Base-by-base conservation (phyloP, 768 basidiomycete species). In the Sarcodon sp. region DNA sequence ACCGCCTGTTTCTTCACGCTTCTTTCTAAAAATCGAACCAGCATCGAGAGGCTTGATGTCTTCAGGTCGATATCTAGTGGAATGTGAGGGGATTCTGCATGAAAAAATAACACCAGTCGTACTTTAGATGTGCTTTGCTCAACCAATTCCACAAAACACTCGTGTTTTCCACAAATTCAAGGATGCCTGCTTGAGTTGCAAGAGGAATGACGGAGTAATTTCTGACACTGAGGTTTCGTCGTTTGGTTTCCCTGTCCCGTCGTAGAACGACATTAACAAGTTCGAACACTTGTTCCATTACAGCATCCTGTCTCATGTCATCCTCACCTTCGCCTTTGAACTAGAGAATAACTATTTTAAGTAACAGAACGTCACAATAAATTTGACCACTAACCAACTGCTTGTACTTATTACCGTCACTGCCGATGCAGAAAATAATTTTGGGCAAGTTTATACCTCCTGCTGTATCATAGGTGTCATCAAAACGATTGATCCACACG, bases 221-320 rank as follows among this genome's bases (percentile, higher is more conserved):
- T 15, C 91, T 75, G 48, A 96, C 79, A 37, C 69, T 67, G 18
- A 99, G 69, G 36, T 77, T 66, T 8, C 96, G 80, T 46, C 75
- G 72, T 46, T 73, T 71, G 0, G 92, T 91, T 55, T 87, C 80
- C 33, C 80, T 71, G 61, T 99, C 91, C 13, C 69, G 70, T 2
- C 58, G 58, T 12, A 99, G 72, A 1, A 97, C 73, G 7, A 73
- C 64, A 53, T 98, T 97, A 48, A 92, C 84, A 15, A 98, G 71
- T 15, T 79, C 78, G 57, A 99, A 99, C 2, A 96, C 90, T 64
- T 99, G 96, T 58, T 97, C 90, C 93, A 99, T 97, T 46, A 98
- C 91, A 0, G 93, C 93, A 59, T 99, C 96, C 64, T 99, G 96
- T 36, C 96, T 81, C 43, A 96, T 61, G 57, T 99, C 96, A 55